Conservation (phyloP, 2,329 filamentous ascomycete genomes). For the Biscogniauxia mediterranea region DNA sequence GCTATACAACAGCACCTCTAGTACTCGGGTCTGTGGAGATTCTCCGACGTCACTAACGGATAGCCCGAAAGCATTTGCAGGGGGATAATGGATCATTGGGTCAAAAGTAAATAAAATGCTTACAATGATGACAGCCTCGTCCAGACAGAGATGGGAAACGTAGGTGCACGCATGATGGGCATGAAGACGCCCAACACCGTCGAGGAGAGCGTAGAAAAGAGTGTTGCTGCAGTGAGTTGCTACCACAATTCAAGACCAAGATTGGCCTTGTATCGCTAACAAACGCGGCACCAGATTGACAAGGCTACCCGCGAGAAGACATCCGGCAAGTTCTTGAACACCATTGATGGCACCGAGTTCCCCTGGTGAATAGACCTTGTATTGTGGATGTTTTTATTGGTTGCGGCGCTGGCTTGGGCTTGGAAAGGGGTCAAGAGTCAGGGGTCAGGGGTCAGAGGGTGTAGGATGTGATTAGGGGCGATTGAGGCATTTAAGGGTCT, state of each 20-base stretch:
- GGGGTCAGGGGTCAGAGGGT: no score
- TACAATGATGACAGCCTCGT: constrained; percentile 8
- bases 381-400: no score
- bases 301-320: constrained; percentile 10
- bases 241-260: not conserved
- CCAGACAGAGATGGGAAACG: constrained; percentile 19
- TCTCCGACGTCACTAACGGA: not conserved
- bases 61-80: not conserved
- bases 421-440: no score
- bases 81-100: not conserved
- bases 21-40: not conserved
- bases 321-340: constrained; percentile 13
- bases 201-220: constrained; percentile 16
- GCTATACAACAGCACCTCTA: not conserved
- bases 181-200: constrained; percentile 17
- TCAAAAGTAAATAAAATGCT: not conserved
- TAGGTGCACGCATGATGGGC: constrained; percentile 12
- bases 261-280: constrained; percentile 2
- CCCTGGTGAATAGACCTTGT: constrained; percentile 16
- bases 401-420: no score
- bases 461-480: no score
- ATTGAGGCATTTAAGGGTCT: no score
- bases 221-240: constrained; percentile 18
- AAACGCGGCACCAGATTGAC: constrained; percentile 12
- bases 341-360: constrained; percentile 9